These are phyloP conservation scores for Botryotinia convoluta DNA, from an alignment of 2,329 filamentous ascomycete genomes.

Conservation along the genomic window DNA sequence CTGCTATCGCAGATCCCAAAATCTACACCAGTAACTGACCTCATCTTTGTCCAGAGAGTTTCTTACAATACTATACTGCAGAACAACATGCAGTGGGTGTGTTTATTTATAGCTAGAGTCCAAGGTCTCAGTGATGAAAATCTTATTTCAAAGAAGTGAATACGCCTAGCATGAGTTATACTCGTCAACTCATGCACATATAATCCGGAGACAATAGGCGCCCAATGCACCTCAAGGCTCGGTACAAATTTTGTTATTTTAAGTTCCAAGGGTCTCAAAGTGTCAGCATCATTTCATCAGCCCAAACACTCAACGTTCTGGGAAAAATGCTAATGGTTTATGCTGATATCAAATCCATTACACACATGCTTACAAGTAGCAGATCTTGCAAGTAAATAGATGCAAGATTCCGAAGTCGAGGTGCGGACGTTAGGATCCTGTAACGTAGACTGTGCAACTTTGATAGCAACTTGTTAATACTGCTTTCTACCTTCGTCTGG, in stretches of 20 bases:
- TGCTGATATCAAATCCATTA: neutral
- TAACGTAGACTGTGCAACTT: neutral
- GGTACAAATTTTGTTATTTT: too few species aligned
- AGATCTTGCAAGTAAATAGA: neutral
- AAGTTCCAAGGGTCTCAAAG: neutral
- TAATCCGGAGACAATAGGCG: too few species aligned
- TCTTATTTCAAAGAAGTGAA: too few species aligned
- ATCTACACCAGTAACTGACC: too few species aligned
- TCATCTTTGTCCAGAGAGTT: fast-evolving
- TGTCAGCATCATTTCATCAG: neutral
- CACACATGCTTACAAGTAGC: neutral
- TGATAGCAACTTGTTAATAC: neutral
- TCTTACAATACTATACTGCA: too few species aligned
- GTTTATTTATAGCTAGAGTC: too few species aligned
- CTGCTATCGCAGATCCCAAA: too few species aligned
- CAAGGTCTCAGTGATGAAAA: fast-evolving
- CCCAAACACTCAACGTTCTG: fast-evolving
- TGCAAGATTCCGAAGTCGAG: neutral
- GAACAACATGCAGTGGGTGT: too few species aligned
- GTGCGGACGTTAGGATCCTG: fast-evolving
- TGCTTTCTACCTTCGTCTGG: neutral
- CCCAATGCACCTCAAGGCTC: too few species aligned
- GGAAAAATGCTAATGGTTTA: neutral
- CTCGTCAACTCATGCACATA: fast-evolving
- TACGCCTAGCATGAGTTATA: too few species aligned